phyloP scores from a whole-genome alignment of 768 basidiomycete species.

The Amanita pseudoporphyria region DNA sequence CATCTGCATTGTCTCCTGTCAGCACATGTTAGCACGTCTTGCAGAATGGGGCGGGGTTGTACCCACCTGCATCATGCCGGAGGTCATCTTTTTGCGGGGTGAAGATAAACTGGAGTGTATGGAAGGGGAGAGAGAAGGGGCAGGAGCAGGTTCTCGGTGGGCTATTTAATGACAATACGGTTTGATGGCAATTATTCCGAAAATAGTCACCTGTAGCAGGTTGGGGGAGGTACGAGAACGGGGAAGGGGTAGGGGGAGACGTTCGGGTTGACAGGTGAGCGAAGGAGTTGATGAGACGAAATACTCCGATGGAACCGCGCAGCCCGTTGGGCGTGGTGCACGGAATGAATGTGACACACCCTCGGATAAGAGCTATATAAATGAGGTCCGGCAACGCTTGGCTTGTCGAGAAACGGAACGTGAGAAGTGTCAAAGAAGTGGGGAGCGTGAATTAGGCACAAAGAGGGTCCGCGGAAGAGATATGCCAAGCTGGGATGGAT shows the following conservation, averaged over 20 bases:
- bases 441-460: background rate
- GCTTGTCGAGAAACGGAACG: background rate
- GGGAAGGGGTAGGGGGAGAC: background rate
- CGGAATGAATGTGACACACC: background rate
- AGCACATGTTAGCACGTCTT: background rate
- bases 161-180: slow-evolving; percentile 5
- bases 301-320: slow-evolving; percentile 7
- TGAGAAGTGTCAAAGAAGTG: background rate
- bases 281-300: background rate
- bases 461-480: background rate
- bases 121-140: background rate
- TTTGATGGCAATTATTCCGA: slow-evolving; percentile 1
- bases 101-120: background rate
- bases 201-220: slow-evolving; percentile 2
- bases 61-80: slow-evolving; percentile 35
- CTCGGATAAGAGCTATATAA: slow-evolving; percentile 4
- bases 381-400: background rate
- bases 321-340: background rate
- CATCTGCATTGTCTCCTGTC: slow-evolving; percentile 33
- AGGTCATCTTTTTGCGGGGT: slow-evolving; percentile 25
- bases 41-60: slow-evolving; percentile 8
- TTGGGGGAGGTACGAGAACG: slow-evolving; percentile 1
- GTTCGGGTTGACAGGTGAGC: background rate
- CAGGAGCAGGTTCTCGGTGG: background rate
- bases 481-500: too few relatives aligned